phyloP scores from a whole-genome alignment of 2,329 filamentous ascomycete genomes.

The Calonectria multiphialidica region DNA sequence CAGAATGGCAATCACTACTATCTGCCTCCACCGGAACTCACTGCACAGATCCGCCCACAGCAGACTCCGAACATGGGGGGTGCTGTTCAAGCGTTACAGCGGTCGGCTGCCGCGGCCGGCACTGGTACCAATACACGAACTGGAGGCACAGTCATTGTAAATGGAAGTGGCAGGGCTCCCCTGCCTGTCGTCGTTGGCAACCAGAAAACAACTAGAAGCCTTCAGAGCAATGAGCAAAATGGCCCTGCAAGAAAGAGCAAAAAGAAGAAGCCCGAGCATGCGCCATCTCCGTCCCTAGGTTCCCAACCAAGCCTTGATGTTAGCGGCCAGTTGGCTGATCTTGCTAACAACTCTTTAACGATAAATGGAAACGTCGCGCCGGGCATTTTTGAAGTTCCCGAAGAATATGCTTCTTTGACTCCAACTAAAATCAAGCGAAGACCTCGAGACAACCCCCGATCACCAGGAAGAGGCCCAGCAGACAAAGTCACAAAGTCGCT shows the following conservation, averaged over 20 bases:
- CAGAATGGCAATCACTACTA: slow-evolving; percentile 44
- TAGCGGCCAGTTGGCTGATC: neutral
- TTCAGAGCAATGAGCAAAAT: neutral
- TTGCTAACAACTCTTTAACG: neutral
- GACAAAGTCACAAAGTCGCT: slow-evolving; percentile 35
- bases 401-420: slow-evolving; percentile 29
- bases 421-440: slow-evolving; percentile 33
- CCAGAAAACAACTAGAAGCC: neutral
- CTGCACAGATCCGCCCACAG: neutral
- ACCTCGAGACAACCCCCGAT: slow-evolving; percentile 28
- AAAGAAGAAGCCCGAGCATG: slow-evolving; percentile 23
- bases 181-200: neutral
- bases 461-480: slow-evolving; percentile 19
- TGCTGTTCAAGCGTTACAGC: slow-evolving; percentile 44
- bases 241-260: slow-evolving; percentile 5
- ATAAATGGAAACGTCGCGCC: slow-evolving; percentile 11
- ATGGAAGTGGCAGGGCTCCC: slow-evolving; percentile 20
- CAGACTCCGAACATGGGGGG: slow-evolving; percentile 20
- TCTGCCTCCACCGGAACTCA: slow-evolving; percentile 25
- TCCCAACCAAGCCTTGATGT: neutral
- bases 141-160: slow-evolving; percentile 21
- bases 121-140: slow-evolving; percentile 5
- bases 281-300: neutral
- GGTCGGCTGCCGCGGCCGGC: slow-evolving; percentile 44
- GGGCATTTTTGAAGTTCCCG: neutral